phyloP scores from a whole-genome alignment of 805 yeast species.

The Saccharomycodes ludwigii region DNA sequence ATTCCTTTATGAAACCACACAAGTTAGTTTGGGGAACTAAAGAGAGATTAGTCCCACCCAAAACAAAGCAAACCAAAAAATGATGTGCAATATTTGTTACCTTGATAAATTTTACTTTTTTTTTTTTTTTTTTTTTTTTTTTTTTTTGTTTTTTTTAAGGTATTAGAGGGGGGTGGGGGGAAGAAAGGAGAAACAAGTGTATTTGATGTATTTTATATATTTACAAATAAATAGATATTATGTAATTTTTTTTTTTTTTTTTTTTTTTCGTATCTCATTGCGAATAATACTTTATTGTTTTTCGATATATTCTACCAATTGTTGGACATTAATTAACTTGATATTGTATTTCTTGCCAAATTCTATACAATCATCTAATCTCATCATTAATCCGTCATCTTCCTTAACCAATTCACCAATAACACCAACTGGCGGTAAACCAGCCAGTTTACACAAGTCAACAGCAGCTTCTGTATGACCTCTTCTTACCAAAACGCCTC shows the following conservation, averaged over 20 bases:
- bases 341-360: constrained; percentile 53
- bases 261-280: too few species aligned
- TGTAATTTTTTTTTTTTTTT: too few species aligned
- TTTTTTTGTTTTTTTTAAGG: too few species aligned
- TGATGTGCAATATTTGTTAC: constrained; percentile 6
- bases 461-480: constrained; percentile 99
- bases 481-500: constrained; percentile 66
- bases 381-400: constrained; percentile 91
- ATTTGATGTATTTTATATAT: too few species aligned
- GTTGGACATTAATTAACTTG: constrained; percentile 70
- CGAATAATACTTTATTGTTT: too few species aligned
- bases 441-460: constrained; percentile 67
- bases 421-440: constrained; percentile 75
- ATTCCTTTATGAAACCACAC: constrained; percentile 74
- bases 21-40: constrained; percentile 61
- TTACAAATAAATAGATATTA: too few species aligned
- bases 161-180: too few species aligned
- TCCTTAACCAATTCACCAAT: constrained; percentile 92
- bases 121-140: constrained; percentile 2
- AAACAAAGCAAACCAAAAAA: constrained; percentile 23
- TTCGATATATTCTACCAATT: constrained; percentile 43
- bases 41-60: constrained; percentile 59
- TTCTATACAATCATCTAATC: constrained; percentile 70
- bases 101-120: constrained; percentile 1
- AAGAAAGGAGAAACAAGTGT: too few species aligned